A percentile compares a stretch with the other conserved stretches of the same genome.
Evolutionary conservation across 1,284 basidiomycete genomes (phyloP).

Genomic region (Cutaneotrichosporon daszewskae): DNA sequence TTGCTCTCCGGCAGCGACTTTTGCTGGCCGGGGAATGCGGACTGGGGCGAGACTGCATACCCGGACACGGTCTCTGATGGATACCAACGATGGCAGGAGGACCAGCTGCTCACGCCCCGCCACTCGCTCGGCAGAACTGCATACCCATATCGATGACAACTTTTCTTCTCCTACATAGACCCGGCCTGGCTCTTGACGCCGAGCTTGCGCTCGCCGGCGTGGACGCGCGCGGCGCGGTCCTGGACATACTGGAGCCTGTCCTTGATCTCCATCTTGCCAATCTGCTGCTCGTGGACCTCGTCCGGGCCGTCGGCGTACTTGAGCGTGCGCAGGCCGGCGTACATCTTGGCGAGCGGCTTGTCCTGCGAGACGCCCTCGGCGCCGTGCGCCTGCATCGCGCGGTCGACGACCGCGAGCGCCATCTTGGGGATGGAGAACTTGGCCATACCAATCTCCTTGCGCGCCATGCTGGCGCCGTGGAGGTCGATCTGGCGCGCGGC

Average conservation of each 20-base stretch:
- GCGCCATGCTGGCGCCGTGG: slow-evolving; percentile 81
- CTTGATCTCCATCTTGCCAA: slow-evolving; percentile 77
- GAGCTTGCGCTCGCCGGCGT: slow-evolving; percentile 3
- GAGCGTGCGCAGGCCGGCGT: slow-evolving; percentile 76
- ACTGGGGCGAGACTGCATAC: too few relatives aligned
- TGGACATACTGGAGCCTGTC: slow-evolving; percentile 11
- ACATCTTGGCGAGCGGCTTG: slow-evolving; percentile 69
- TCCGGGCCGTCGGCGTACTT: slow-evolving; percentile 89
- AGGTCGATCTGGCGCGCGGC: slow-evolving; percentile 94
- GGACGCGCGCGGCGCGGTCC: slow-evolving; percentile 10
- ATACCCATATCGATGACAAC: too few relatives aligned
- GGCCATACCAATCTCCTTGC: slow-evolving; percentile 95
- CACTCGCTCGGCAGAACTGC: too few relatives aligned
- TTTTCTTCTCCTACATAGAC: too few relatives aligned
- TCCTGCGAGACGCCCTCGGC: slow-evolving; percentile 94
- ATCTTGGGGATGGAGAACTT: slow-evolving; percentile 93
- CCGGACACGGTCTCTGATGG: too few relatives aligned
- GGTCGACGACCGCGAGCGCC: slow-evolving; percentile 81
- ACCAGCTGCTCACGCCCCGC: too few relatives aligned
- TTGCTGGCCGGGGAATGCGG: too few relatives aligned
- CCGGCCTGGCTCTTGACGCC: too few relatives aligned
- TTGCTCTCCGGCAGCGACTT: too few relatives aligned
- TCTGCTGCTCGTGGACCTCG: slow-evolving; percentile 92
- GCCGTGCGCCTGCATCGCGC: slow-evolving; percentile 89
- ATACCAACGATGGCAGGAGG: too few relatives aligned